Base-by-base conservation (phyloP, 129 eudicot species). In the Sambucus nigra region DNA sequence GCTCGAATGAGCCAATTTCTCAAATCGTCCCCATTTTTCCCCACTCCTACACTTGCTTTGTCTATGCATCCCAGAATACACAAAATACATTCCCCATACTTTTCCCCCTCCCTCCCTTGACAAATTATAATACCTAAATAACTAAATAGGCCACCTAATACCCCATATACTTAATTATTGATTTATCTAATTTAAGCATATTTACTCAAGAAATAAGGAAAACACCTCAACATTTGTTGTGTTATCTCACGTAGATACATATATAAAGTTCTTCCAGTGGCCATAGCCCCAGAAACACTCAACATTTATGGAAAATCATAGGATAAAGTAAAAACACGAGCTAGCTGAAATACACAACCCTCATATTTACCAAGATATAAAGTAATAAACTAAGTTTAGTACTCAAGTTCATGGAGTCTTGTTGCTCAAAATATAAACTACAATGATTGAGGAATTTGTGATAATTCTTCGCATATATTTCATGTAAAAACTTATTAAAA, bases 401-500 rank as follows among this genome's bases (percentile, higher is more conserved):
- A 70, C 94, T 80, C 91, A 86, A 75, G 82, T 64, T 77, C 77
- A 86, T 91, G 4, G 94, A 54, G 60, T 91, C 99, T 68, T 91
- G 95, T 78, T 91, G 95, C 78, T 91, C 86, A 70, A 86, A 86
- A 75, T 91, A 91, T 57, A 91, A 91, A 69, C 99, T 91, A 52
- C 99, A 78, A 65, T 91, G 95, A 72, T 86, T 95, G 26, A 91
- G 99, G 51, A 95, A 86, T 67, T 91, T 91, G 60, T 86, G 95
- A 68, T 82, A 74, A 67, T 91, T 91, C 75, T 91, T 91, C 4
- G 95, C 81, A 75, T 82, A 91, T 33, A 82, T 75, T 51, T 82
- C 99, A 39, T 87, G 89, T 95, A 95, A 91, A 40, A 86, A 79
- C 62, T 91, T 91, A 59, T 75, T 91, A 67, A 82, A 86, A 69